Base-by-base conservation (phyloP, 495 filamentous ascomycete genomes). In the Annulohypoxylon moriforme region DNA sequence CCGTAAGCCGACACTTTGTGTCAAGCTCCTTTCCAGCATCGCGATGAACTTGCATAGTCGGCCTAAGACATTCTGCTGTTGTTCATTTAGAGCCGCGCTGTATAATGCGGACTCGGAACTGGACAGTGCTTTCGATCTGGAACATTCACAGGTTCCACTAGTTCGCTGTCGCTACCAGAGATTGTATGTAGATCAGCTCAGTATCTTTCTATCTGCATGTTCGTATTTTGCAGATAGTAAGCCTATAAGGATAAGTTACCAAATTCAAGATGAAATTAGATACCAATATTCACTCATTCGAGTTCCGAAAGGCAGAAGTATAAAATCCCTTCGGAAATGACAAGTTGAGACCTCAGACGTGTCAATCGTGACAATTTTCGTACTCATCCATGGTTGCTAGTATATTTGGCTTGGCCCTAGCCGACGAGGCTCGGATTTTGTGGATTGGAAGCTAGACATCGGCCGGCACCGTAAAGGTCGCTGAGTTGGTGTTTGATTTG, bases 331-430 rank as follows among this genome's bases (percentile, higher is more conserved):
- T 14, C 16, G 53, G 36, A 55, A 42, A 10, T 55, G 55, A 63
- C 27, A 13, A 38, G 20, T 65, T 65, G 62, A 61, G 47, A 71
- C n/a, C n/a, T n/a, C n/a, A n/a, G n/a, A n/a, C n/a, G n/a, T n/a
- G n/a, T n/a, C n/a, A n/a, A n/a, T n/a, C 56, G 46, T 60, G 56
- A 36, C 47, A 61, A 50, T 47, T 36, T 44, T 61, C 57, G 33
- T 53, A 31, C 33, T 24, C 33, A 56, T 66, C 44, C 29, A 40
- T 11, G 67, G 33, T 50, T 20, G 40, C 16, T 18, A 33, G 50
- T 40, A 42, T 44, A 50, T 38, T 57, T 63, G 47, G 49, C 66
- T 34, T 29, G 27, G 27, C 27, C n/a, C 44, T 55, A 24, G 46
- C 42, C 31, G 38, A 46, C 29, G 36, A 42, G 34, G 31, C 50